Base-by-base conservation (phyloP, 225 moss, liverwort and hornwort species). In the Rhytidiadelphus loreus region DNA sequence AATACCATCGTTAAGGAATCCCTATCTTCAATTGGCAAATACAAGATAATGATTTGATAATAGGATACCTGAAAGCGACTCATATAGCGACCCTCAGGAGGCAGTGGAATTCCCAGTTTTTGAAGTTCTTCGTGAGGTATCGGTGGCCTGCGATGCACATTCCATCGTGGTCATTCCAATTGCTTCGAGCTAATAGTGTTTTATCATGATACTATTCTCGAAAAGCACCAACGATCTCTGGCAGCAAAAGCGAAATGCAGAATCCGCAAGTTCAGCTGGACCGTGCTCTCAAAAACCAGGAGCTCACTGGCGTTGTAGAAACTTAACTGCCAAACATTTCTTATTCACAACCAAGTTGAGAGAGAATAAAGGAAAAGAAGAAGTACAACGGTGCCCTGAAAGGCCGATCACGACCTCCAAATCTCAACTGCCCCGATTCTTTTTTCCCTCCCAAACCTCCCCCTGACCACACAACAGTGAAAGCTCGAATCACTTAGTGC, bases 391-490 rank as follows among this genome's bases (percentile, higher is more conserved):
- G 96, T 84, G 97, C 99, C 90, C 99, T 95, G 85, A 99, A 99
- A 44, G 99, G 99, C 52, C 97, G 96, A 91, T 99, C 97, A 24
- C 97, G 95, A 56, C 99, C 98, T 87, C 98, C 98, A 92, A 99
- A 99, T 89, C 98, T 92, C 81, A 99, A 91, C 84, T 99, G 98
- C 69, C 98, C 98, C 79, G 98, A 99, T 91, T 99, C 98, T 88
- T 97, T 99, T 66, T 92, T 92, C 33, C 99, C 99, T 88, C 97
- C 97, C 83, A 99, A 90, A 74, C 99, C 99, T 90, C 99, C 97
- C 48, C 99, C 99, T 99, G 93, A 80, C 29, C 85, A 84, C 87
- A 87, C 77, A 86, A 87, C 75, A 91, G 56, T 55, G 58, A 58
- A 58, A 86, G n/a, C 61, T 69, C 77, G 68, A 86, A 80, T 88